Percentiles rank a stretch among this genome's conserved stretches.
phyloP scores from a whole-genome alignment of 371 early-diverging fungal genomes.

The Capniomyces stellatus region DNA sequence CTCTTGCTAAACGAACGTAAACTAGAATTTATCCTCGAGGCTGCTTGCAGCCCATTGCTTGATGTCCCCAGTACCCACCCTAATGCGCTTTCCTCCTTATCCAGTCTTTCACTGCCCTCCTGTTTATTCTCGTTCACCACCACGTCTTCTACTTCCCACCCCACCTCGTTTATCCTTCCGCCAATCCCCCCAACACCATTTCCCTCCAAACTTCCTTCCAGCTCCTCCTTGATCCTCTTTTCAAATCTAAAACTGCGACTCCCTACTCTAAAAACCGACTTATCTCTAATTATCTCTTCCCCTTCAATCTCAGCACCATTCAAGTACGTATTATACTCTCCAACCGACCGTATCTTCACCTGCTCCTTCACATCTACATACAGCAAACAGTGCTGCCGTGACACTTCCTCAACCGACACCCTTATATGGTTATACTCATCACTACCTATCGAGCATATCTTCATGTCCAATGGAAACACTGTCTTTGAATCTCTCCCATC shows the following conservation, averaged over 20 bases:
- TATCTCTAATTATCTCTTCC: background rate
- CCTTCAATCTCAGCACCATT: constrained; percentile 3
- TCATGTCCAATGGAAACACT: background rate
- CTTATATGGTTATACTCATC: constrained; percentile 1
- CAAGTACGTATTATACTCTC: background rate
- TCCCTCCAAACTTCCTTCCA: no score
- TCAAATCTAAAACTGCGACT: background rate
- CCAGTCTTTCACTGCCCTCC: no score
- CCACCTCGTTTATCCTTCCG: no score
- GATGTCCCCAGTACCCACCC: no score
- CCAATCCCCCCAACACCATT: no score
- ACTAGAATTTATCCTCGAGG: no score
- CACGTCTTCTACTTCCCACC: no score
- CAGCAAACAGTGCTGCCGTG: background rate
- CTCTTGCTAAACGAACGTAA: no score
- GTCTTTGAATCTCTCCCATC: constrained; percentile 3
- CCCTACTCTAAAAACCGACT: background rate
- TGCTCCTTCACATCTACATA: background rate
- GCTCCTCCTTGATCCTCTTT: background rate
- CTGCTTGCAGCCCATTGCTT: no score
- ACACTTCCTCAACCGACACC: background rate
- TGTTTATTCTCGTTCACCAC: no score
- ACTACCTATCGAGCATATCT: constrained; percentile 1
- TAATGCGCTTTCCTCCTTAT: no score
- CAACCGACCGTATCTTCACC: background rate